Conservation (phyloP, 2,329 filamentous ascomycete species). For the Verticillium klebahnii region DNA sequence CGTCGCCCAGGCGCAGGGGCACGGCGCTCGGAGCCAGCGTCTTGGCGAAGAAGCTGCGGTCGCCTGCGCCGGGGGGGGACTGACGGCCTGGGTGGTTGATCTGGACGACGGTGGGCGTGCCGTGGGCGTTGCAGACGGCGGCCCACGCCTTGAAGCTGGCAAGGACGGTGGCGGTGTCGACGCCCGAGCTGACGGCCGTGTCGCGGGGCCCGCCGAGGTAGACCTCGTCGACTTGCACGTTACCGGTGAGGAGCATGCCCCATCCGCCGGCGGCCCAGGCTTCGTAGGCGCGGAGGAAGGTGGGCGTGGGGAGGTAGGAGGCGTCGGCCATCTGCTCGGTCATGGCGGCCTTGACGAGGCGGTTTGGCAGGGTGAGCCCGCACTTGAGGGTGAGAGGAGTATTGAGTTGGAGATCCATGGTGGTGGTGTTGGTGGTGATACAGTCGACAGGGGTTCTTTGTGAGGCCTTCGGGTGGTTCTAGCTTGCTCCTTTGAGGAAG, state of each 20-base stretch:
- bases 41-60: constrained; percentile 28
- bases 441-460: not conserved
- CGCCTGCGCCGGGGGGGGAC: constrained; percentile 32
- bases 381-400: constrained; percentile 46
- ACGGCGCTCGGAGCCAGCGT: constrained; percentile 38
- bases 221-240: constrained; percentile 36
- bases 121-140: constrained; percentile 19
- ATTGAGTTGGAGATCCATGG: not conserved
- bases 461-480: not conserved
- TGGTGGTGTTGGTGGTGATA: not conserved
- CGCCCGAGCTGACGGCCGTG: constrained; percentile 23
- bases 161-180: constrained; percentile 21
- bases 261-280: constrained; percentile 50
- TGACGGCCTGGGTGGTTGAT: constrained; percentile 44
- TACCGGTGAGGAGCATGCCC: constrained; percentile 48
- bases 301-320: not conserved
- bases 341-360: constrained; percentile 48
- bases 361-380: constrained; percentile 51
- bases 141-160: constrained; percentile 34
- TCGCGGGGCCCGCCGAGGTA: constrained; percentile 32
- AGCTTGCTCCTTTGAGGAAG: too few species aligned
- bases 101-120: constrained; percentile 37
- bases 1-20: constrained; percentile 33
- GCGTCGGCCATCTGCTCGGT: constrained; percentile 35
- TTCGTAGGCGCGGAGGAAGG: constrained; percentile 31